A percentile compares a stretch with the other conserved stretches of the same genome.
These are phyloP conservation scores for Alternaria sp. DNA, from an alignment of 2,329 filamentous ascomycete genomes.

Conservation along the genomic window DNA sequence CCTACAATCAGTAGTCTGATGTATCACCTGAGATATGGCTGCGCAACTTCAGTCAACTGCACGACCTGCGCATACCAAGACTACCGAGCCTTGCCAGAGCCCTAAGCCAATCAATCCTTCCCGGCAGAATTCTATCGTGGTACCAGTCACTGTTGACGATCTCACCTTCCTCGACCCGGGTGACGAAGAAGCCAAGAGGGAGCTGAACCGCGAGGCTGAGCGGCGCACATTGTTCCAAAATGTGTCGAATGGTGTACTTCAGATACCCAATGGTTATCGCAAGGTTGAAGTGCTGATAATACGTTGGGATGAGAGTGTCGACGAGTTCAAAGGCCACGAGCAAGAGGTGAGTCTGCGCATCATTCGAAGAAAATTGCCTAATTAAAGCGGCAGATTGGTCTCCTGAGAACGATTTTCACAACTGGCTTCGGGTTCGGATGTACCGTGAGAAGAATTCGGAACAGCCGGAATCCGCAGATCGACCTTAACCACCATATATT, in stretches of 20 bases:
- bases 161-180: too few species aligned
- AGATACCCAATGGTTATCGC: conserved; percentile 27
- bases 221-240: neutral
- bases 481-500: neutral
- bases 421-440: conserved; percentile 13
- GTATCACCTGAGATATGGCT: too few species aligned
- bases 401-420: conserved; percentile 12
- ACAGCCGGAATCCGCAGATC: neutral
- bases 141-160: too few species aligned
- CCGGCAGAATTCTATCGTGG: too few species aligned
- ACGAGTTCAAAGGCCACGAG: conserved; percentile 24
- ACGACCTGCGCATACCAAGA: too few species aligned
- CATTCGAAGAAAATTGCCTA: too few species aligned
- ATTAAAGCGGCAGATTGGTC: conserved; percentile 5
- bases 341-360: conserved; percentile 14
- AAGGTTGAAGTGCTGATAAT: conserved; percentile 37
- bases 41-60: too few species aligned
- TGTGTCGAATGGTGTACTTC: neutral
- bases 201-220: neutral
- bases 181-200: neutral
- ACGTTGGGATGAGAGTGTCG: conserved; percentile 32
- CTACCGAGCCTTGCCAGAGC: too few species aligned
- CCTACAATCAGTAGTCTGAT: too few species aligned
- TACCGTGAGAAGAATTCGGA: conserved; percentile 10
- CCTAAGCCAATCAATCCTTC: too few species aligned